Evolutionary conservation across 2,329 filamentous ascomycete species (phyloP).

Genomic region (Leptodontidium sp.): DNA sequence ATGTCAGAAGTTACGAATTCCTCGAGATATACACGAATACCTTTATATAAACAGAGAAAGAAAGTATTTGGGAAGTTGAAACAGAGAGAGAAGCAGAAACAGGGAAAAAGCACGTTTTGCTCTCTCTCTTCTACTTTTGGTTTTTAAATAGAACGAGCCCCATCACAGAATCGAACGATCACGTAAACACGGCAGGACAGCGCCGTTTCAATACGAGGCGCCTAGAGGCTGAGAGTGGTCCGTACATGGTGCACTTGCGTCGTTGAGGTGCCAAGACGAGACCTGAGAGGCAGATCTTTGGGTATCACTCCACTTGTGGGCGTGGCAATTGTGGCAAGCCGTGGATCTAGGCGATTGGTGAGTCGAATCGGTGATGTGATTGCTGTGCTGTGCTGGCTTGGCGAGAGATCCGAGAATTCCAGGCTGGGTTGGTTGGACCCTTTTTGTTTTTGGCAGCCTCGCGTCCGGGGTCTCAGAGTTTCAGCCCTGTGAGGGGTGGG

Average conservation of each 20-base stretch:
- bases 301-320: slow-evolving; percentile 15
- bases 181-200: slow-evolving; percentile 14
- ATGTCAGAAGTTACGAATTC: too few species aligned
- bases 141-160: background rate
- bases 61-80: background rate
- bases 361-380: background rate
- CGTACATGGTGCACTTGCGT: background rate
- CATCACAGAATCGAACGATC: background rate
- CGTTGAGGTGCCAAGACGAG: slow-evolving; percentile 14
- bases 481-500: slow-evolving; percentile 7
- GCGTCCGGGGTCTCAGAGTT: background rate
- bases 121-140: background rate
- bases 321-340: background rate
- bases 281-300: slow-evolving; percentile 16
- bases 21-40: background rate
- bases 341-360: background rate
- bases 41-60: background rate
- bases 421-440: background rate
- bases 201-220: slow-evolving; percentile 19
- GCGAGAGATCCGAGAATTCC: slow-evolving; percentile 6
- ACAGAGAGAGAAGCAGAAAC: background rate
- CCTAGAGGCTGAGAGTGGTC: slow-evolving; percentile 10
- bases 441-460: slow-evolving; percentile 1
- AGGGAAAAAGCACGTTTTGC: background rate
- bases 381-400: background rate